Conservation (phyloP, 768 basidiomycete genomes). For the Boletus reticuloceps region DNA sequence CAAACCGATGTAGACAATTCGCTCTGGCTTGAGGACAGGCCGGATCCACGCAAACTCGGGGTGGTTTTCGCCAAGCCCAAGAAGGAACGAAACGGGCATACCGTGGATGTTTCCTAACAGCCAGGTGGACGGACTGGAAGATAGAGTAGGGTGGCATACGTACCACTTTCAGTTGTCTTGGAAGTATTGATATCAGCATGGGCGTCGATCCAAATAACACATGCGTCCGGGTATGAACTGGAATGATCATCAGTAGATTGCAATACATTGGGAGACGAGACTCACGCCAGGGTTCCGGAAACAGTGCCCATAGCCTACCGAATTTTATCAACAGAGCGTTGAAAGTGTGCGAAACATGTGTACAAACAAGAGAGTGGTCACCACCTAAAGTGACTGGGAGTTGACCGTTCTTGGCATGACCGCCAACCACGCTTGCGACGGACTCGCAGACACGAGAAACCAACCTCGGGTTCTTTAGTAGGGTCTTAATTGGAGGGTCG, state of each 20-base stretch:
- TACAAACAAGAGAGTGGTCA: slow-evolving; percentile 86
- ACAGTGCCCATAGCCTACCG: slow-evolving; percentile 88
- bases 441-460: slow-evolving; percentile 81
- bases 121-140: neutral
- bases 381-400: slow-evolving; percentile 92
- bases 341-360: slow-evolving; percentile 1
- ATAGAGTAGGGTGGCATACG: slow-evolving; percentile 9
- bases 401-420: slow-evolving; percentile 72
- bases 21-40: slow-evolving; percentile 63
- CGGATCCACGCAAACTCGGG: slow-evolving; percentile 58
- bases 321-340: neutral
- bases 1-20: slow-evolving; percentile 95
- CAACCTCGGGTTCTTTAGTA: slow-evolving; percentile 88
- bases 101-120: slow-evolving; percentile 89
- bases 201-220: slow-evolving; percentile 96
- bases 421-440: slow-evolving; percentile 74
- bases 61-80: slow-evolving; percentile 44
- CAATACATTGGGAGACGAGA: neutral
- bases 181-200: slow-evolving; percentile 96
- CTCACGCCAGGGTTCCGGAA: slow-evolving; percentile 78
- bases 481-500: slow-evolving; percentile 73
- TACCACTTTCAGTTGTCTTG: slow-evolving; percentile 74
- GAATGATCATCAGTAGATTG: slow-evolving; percentile 3
- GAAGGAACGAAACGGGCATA: slow-evolving; percentile 94
- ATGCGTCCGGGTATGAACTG: slow-evolving; percentile 74